These are phyloP conservation scores for Thymus quinquecostatus DNA, from an alignment of 257 asterid species.

Conservation along the genomic window DNA sequence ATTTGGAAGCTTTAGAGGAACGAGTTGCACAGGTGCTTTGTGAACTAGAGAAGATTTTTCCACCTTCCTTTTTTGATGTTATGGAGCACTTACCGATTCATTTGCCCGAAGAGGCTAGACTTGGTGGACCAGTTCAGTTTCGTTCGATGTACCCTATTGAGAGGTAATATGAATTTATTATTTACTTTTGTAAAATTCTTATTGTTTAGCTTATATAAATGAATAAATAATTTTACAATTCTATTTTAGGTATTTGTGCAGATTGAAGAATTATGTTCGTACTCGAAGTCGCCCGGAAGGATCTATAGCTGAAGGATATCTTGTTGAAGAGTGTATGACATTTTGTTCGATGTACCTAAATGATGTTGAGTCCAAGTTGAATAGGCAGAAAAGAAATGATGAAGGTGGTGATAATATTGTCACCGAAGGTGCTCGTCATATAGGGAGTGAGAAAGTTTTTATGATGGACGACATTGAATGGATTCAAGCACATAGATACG, in stretches of 20 bases:
- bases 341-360: background rate
- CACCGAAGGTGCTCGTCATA: background rate
- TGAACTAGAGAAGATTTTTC: background rate
- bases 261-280: background rate
- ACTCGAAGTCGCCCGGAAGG: background rate
- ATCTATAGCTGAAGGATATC: background rate
- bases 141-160: background rate
- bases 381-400: background rate
- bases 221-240: no score
- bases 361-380: background rate
- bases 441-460: background rate
- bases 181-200: no score
- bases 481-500: background rate
- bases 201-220: no score
- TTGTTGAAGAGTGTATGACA: background rate
- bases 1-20: background rate
- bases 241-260: no score
- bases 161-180: background rate
- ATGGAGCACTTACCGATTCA: background rate
- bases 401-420: background rate
- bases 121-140: background rate
- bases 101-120: background rate
- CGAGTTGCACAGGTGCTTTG: background rate
- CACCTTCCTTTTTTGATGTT: background rate
- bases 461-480: background rate